Evolutionary conservation across 2,329 filamentous ascomycete genomes (phyloP).

Genomic region (Tolypocladium sp.): DNA sequence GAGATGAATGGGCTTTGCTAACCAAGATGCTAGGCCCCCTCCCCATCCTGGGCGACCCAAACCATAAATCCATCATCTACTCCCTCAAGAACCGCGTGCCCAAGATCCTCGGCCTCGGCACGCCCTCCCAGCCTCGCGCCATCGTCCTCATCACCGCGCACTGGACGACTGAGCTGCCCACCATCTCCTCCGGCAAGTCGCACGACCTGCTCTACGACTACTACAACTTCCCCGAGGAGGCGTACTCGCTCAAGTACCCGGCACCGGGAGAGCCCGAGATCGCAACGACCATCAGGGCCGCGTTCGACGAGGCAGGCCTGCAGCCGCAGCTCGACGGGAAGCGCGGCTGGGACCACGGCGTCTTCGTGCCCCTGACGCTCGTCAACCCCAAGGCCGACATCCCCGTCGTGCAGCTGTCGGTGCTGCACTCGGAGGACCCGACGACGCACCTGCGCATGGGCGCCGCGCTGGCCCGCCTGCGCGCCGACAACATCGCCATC

Average conservation of each 20-base stretch:
- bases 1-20: background rate
- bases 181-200: constrained; percentile 37
- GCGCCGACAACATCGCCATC: constrained; percentile 45
- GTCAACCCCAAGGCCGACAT: constrained; percentile 41
- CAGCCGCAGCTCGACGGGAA: constrained; percentile 24
- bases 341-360: constrained; percentile 50
- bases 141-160: constrained; percentile 51
- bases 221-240: constrained; percentile 46
- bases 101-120: constrained; percentile 43
- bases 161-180: constrained; percentile 40
- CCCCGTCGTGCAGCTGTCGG: constrained; percentile 48
- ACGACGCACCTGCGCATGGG: constrained; percentile 41
- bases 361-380: constrained; percentile 49
- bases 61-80: constrained; percentile 37
- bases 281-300: constrained; percentile 36
- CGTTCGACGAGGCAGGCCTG: constrained; percentile 37
- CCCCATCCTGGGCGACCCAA: constrained; percentile 47
- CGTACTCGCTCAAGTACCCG: constrained; percentile 46
- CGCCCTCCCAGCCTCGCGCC: constrained; percentile 36
- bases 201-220: constrained; percentile 50
- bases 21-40: constrained; percentile 34
- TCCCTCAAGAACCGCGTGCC: constrained; percentile 46
- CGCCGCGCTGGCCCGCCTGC: constrained; percentile 38
- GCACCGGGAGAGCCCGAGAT: constrained; percentile 46
- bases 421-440: constrained; percentile 42